Base-by-base conservation (phyloP, 2,329 filamentous ascomycete species). In the Shiraia bambusicola region DNA sequence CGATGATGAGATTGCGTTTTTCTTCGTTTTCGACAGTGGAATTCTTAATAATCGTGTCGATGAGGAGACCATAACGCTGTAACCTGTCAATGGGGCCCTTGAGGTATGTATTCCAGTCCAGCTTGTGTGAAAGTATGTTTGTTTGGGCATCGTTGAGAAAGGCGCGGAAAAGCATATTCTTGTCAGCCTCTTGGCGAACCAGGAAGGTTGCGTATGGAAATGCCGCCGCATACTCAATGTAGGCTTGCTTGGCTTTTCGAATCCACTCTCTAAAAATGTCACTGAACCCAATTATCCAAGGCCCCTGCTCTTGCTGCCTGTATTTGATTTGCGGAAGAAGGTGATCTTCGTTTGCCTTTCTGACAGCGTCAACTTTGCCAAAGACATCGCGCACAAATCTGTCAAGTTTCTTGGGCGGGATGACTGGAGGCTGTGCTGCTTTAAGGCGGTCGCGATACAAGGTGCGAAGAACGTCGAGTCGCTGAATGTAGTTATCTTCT, bases 241-340 rank as follows among this genome's bases (percentile, higher is more conserved):
- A 98, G 9, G 88, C 86, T 2, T 79, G 75, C 67, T 86, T 89
- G 24, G 93, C 93, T 69, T 96, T 97, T 50, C 93, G 82, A 49
- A 97, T 95, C 93, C 93, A 98, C 71, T 98, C 93, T 44, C 93
- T 79, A 75, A 98, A 97, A 35, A 98, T 88, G 61, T 97, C 93
- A 64, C 91, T 96, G 70, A 96, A 96, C 3, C 93, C 93, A 10
- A 81, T 77, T 44, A 98, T 85, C 83, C 90, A 98, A 0, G 93
- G 93, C 0, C 93, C 93, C 71, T 98, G 92, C 65, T 97, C 93
- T 60, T 93, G 87, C 67, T 98, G 93, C 17, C 93, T 83, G 65
- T 97, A 98, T 63, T 97, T 97, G 58, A 98, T 80, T 67, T 96
- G 92, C 2, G 92, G 87, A 16, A 98, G 74, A 14, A 98, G 79